Base-by-base conservation (phyloP, 192 early-diverging fungal genomes). In the Podila horticola region DNA sequence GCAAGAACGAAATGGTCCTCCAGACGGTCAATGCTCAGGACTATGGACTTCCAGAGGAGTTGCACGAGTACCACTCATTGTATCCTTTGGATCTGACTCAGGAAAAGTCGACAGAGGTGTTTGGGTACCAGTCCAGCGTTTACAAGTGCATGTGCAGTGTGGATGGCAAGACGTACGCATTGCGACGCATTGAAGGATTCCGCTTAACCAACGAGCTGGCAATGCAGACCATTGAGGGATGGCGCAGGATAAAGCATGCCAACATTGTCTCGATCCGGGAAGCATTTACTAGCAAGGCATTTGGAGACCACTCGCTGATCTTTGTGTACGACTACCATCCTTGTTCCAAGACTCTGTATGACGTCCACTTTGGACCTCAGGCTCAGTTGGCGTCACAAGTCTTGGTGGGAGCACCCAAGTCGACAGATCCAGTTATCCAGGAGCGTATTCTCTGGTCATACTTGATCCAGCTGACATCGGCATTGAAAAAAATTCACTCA, bases 261-360 rank as follows among this genome's bases (percentile, higher is more conserved):
- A 94, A 92, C 65, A 85, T 99, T 61, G 95, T 95, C 9, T 94
- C 92, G 31, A 87, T 99, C 28, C 88, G 93, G 19, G 97, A 99
- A 83, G 98, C 94, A 28, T 99, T 99, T 74, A 96, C 97, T 2
- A 99, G 96, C 8, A 94, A 92, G 51, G 95, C 95, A 3, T 99
- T 99, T 90, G 96, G 95, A 19, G 97, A 99, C 75, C 89, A 93
- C 58, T 96, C 98, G n/a, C 87, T 99, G n/a, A 91, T 98, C 12
- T 89, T 99, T 74, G 96, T 98, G 7, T 97, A 95, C 76, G 97
- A 98, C 79, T 98, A 94, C 82, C 93, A 96, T 85, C 97, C 97
- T 11, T 91, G 93, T 26, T 86, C 93, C 10, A 86, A 84, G 58
- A 95, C 95, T 0, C 74, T 96, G 2, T 87, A 83, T 66, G 85